phyloP scores from a whole-genome alignment of 2,329 filamentous ascomycete species.

The Dactylellina sp. region DNA sequence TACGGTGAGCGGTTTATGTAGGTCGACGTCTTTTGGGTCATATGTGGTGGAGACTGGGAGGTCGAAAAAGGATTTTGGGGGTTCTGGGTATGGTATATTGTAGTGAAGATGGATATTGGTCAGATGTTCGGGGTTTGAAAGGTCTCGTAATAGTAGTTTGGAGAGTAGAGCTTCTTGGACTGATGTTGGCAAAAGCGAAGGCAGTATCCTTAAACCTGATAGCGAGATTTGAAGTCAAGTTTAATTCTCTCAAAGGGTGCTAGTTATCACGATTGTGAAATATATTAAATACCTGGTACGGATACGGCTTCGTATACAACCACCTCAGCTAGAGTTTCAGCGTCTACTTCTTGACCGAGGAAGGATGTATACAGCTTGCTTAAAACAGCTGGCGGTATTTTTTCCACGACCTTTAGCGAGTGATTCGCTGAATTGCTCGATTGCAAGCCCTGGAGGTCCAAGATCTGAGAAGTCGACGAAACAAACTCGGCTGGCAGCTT shows the following conservation, averaged over 20 bases:
- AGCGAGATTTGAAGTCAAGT: background rate
- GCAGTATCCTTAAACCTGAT: slow-evolving; percentile 81
- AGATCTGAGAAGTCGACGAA: slow-evolving; percentile 36
- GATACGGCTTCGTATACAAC: slow-evolving; percentile 56
- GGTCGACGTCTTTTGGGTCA: slow-evolving; percentile 74
- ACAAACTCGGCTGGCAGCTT: slow-evolving; percentile 50
- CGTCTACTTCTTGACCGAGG: slow-evolving; percentile 12
- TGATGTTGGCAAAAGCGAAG: slow-evolving; percentile 76
- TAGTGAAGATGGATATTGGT: slow-evolving; percentile 94
- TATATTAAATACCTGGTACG: slow-evolving; percentile 55
- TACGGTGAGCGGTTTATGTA: slow-evolving; percentile 80
- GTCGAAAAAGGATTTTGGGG: slow-evolving; percentile 70
- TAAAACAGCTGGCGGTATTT: slow-evolving; percentile 23
- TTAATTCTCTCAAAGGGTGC: background rate
- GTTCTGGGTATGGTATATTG: slow-evolving; percentile 72
- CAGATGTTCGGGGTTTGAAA: slow-evolving; percentile 78
- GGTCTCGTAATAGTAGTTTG: slow-evolving; percentile 80
- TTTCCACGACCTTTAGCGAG: slow-evolving; percentile 24
- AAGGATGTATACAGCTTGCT: slow-evolving; percentile 43
- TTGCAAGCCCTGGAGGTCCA: slow-evolving; percentile 55
- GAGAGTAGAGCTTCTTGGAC: slow-evolving; percentile 78
- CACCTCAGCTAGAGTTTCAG: slow-evolving; percentile 2
- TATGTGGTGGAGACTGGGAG: slow-evolving; percentile 64
- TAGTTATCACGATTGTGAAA: background rate
- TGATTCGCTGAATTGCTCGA: slow-evolving; percentile 1